A percentile compares a stretch with the other conserved stretches of the same genome.
These are phyloP conservation scores for Agrocybe pediades DNA, from an alignment of 768 basidiomycete genomes.

Conservation along the genomic window DNA sequence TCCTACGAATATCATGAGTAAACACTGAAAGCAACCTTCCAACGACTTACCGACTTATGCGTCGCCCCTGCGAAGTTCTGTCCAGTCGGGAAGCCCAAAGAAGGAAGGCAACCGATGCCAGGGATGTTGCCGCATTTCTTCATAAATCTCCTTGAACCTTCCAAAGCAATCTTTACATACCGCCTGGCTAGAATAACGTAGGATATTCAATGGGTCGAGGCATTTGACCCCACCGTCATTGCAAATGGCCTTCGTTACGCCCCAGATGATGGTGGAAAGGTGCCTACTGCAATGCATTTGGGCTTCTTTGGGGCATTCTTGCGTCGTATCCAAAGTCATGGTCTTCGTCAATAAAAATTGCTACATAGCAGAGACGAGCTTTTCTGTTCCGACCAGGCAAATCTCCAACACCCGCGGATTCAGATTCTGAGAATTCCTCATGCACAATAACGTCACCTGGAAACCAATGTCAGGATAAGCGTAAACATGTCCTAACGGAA, in stretches of 20 bases:
- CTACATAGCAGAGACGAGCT: not conserved
- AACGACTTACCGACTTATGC: no score
- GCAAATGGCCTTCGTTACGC: no score
- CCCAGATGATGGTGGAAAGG: no score
- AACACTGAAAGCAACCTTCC: no score
- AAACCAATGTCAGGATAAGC: not conserved
- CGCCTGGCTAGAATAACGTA: not conserved
- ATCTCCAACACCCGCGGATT: not conserved
- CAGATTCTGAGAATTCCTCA: not conserved
- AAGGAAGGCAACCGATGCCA: conserved; percentile 11
- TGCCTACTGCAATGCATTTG: no score
- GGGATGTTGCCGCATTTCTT: conserved; percentile 1
- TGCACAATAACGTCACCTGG: not conserved
- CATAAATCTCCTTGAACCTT: not conserved
- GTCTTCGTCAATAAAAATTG: no score
- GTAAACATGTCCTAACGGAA: not conserved
- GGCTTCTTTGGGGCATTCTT: no score
- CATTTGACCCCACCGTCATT: no score
- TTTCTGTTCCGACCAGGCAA: not conserved
- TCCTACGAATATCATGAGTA: no score
- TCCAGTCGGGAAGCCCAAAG: conserved; percentile 10
- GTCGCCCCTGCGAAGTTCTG: no score
- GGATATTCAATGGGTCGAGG: not conserved
- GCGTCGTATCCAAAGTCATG: no score
- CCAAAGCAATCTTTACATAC: not conserved